Evolutionary conservation across 148 eudicot genomes (phyloP), one percentile per base, ranked within the genome.

Genomic region (Chenopodium suecicum): DNA sequence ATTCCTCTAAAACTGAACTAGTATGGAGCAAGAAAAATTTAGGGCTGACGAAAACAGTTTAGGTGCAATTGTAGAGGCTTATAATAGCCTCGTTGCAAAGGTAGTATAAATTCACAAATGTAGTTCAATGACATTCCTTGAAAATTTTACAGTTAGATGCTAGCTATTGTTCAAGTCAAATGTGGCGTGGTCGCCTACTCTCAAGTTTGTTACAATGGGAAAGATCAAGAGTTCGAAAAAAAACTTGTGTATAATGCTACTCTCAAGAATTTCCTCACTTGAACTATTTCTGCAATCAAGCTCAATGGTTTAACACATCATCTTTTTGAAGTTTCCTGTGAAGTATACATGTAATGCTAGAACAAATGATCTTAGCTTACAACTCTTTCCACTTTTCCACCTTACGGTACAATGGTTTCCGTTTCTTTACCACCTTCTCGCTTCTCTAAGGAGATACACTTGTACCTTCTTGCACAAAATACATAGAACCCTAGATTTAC

Each of bases 391-490:
- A 48, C 4, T 62, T 62, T 16, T 37, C 64, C 64, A 23, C n/a
- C 65, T 80, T 73, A 86, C 9, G 81, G 83, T 54, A 80, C 22
- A 74, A 86, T 25, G 63, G 37, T 74, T 29, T 80, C 84, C 87
- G 73, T 80, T 48, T 82, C 85, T 76, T 50, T 78, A 44, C 54
- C 80, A 4, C n/a, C 47, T 25, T 74, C 84, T 75, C 87, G 73
- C 83, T 87, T 89, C 82, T 79, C 86, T 69, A 87, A 73, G 52
- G 81, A 74, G 27, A 84, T 86, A 48, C 82, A 62, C 82, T 88
- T 90, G 78, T 90, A 90, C 82, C 92, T 82, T 73, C 77, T 86
- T 1, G 92, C 92, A 72, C 89, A 90, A 32, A 85, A 44, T 34
- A 90, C 37, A 75, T 90, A 88, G 63, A 88, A 64, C 73, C 86